Evolutionary conservation across 2,329 filamentous ascomycete species (phyloP), one percentile per base, ranked within the genome.

Genomic region (Cryphonectria parasitica): DNA sequence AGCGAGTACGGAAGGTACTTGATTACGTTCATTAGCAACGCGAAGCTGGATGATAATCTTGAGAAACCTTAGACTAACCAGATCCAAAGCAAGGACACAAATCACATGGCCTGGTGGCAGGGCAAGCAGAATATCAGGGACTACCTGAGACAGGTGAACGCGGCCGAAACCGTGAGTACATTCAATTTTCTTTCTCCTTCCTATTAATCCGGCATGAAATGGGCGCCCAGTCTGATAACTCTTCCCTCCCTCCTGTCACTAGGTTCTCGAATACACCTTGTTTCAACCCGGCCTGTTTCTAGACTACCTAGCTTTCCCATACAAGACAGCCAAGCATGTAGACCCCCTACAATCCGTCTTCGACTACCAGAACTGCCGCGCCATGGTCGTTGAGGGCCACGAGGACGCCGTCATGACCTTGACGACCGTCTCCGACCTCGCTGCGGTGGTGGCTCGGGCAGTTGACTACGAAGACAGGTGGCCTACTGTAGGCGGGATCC

Each of bases 201-300:
- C 22, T 22, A 3, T 4, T 45, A 2, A 28, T 58, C 11, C 28
- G n/a, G 7, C 3, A n/a, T 54, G n/a, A 56, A 5, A 36, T 4
- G 13, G 6, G 52, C 3, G n/a, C 22, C 3, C 19, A 39, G 31
- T 39, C 58, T 39, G 10, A 36, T 22, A 22, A 22, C 43, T 49
- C 15, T 15, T 15, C 56, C 15, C 54, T 34, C 7, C 15, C 56
- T 61, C 15, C 34, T 61, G 28, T 39, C 4, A 17, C 1, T 34
- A 88, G 85, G 79, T 86, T 4, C 78, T 89, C 7, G 86, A 89
- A 71, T 89, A 89, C 76, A 83, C 79, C 0, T 78, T 88, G 0
- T 89, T 89, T 74, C 86, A 88, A 52, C 85, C 85, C 0, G 86
- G 85, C 0, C 74, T 88, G 1, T 88, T 88, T 74, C 74, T 85